phyloP scores from a whole-genome alignment of 352 stramenopile species.

The Pythium guiyangense region DNA sequence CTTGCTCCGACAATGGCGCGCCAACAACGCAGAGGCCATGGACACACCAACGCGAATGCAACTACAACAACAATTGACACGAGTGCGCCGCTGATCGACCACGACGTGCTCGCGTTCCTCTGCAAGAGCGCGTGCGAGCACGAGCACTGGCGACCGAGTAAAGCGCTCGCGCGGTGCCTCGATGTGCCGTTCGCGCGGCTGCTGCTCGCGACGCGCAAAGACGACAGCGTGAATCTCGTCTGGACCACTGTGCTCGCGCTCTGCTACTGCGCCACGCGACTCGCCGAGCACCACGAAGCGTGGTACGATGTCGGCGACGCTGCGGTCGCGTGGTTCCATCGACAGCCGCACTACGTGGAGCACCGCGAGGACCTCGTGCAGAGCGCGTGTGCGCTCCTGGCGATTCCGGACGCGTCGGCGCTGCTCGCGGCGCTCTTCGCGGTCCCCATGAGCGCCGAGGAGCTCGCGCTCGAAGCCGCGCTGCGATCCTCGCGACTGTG shows the following conservation, averaged over 20 bases:
- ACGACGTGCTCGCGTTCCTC: constrained; percentile 33
- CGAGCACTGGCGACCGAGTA: constrained; percentile 35
- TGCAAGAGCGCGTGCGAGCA: constrained; percentile 21
- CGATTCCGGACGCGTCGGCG: constrained; percentile 22
- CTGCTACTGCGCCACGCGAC: constrained; percentile 28
- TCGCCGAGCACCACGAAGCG: constrained; percentile 43
- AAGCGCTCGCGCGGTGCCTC: constrained; percentile 40
- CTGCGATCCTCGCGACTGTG: too few species aligned
- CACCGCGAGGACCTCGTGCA: constrained; percentile 44
- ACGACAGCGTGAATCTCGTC: constrained; percentile 40
- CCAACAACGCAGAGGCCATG: too few species aligned
- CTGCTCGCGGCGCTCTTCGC: constrained; percentile 40
- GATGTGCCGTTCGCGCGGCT: constrained; percentile 27
- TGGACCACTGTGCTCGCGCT: constrained; percentile 53
- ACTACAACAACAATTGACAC: too few species aligned
- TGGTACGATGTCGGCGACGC: constrained; percentile 42
- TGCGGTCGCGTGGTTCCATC: constrained; percentile 36
- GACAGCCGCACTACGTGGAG: constrained; percentile 42
- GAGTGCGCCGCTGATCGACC: constrained; percentile 15
- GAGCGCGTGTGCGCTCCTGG: constrained; percentile 33
- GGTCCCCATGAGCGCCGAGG: constrained; percentile 20
- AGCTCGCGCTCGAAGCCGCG: constrained; percentile 15
- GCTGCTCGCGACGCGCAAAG: constrained; percentile 33
- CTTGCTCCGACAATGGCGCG: too few species aligned
- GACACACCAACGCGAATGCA: too few species aligned